These are phyloP conservation scores for Candida sithepensis DNA, from an alignment of 805 yeast genomes.

Conservation along the genomic window DNA sequence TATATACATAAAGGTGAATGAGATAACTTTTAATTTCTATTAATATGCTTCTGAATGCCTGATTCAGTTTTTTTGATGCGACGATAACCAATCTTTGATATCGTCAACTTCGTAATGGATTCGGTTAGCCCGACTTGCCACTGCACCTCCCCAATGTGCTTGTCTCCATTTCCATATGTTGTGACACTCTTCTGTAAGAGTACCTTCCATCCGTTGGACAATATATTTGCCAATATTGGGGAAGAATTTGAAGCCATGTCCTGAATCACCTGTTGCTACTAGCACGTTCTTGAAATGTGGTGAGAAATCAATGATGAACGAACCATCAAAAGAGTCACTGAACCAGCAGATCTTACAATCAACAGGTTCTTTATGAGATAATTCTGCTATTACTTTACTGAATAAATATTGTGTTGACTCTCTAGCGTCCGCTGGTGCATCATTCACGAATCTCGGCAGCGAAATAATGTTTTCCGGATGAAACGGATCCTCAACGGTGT, in stretches of 20 bases:
- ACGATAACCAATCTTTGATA: constrained; percentile 1
- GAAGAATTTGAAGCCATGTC: constrained; percentile 42
- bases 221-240: constrained; percentile 44
- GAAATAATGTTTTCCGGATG: constrained; percentile 19
- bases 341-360: constrained; percentile 34
- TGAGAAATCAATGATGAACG: constrained; percentile 36
- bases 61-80: too few relatives aligned
- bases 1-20: too few relatives aligned
- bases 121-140: constrained; percentile 1
- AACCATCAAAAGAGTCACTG: constrained; percentile 36
- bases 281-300: constrained; percentile 31
- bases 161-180: constrained; percentile 33
- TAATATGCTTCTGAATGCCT: too few relatives aligned
- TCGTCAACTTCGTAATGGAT: constrained; percentile 1
- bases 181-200: constrained; percentile 18
- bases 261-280: constrained; percentile 44
- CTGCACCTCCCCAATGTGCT: background rate
- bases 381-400: constrained; percentile 32
- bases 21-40: constrained; percentile 2
- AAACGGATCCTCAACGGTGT: constrained; percentile 26
- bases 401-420: constrained; percentile 27
- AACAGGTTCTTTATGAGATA: constrained; percentile 28
- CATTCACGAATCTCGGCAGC: constrained; percentile 33
- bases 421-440: constrained; percentile 30
- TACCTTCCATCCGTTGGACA: constrained; percentile 27